Percentiles rank a stretch among this genome's conserved stretches.
Evolutionary conservation across 192 early-diverging fungal species (phyloP).

Genomic region (Coemansia sp.): DNA sequence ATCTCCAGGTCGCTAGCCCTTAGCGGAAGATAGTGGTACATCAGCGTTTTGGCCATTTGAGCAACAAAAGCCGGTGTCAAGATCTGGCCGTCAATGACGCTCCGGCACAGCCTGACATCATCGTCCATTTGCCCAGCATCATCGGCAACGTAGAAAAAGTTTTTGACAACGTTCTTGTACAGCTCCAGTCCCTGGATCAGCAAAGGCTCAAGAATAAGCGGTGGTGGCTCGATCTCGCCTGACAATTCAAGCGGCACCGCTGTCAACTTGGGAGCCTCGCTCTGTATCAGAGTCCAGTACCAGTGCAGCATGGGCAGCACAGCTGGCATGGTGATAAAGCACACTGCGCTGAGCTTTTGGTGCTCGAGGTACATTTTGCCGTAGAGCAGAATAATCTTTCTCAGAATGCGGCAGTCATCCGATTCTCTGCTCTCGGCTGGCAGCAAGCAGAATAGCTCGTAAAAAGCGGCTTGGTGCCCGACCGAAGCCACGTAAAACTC

Average conservation of each 20-base stretch:
- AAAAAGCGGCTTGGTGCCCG: conserved; percentile 35
- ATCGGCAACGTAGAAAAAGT: conserved; percentile 32
- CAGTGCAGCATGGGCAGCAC: conserved; percentile 62
- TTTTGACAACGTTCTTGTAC: conserved; percentile 37
- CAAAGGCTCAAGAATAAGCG: conserved; percentile 52
- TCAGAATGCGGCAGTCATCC: conserved; percentile 9
- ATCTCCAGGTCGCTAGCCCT: conserved; percentile 62
- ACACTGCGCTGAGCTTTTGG: conserved; percentile 60
- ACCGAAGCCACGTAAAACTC: conserved; percentile 30
- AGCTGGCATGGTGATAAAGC: conserved; percentile 59
- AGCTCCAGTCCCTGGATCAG: conserved; percentile 74
- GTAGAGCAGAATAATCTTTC: conserved; percentile 59
- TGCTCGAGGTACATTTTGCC: conserved; percentile 79
- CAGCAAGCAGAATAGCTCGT: conserved; percentile 18
- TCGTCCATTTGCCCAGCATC: conserved; percentile 37
- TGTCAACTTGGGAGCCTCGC: conserved; percentile 20
- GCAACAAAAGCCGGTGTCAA: conserved; percentile 67
- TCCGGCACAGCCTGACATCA: conserved; percentile 48
- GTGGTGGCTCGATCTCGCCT: neutral
- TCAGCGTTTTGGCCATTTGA: conserved; percentile 63
- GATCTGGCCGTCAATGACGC: conserved; percentile 59
- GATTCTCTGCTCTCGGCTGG: conserved; percentile 11
- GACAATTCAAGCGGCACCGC: conserved; percentile 2
- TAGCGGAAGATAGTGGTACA: conserved; percentile 69
- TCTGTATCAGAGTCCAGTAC: conserved; percentile 65